Conservation (phyloP, 495 filamentous ascomycete species). For the Aspergillus sparsus region DNA sequence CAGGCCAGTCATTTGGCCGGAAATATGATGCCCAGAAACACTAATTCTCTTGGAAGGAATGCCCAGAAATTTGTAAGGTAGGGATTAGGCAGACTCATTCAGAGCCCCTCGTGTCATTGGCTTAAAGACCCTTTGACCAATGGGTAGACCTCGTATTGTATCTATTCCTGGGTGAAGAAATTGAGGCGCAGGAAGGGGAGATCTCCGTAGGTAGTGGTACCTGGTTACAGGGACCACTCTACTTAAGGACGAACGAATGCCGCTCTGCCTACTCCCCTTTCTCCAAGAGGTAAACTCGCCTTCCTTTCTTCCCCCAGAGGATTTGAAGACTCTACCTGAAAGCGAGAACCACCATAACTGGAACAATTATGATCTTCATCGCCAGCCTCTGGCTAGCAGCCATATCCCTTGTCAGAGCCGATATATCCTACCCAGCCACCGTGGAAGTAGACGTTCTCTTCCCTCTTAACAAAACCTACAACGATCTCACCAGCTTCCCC, state of each 20-base stretch:
- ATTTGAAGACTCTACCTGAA: no score
- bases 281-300: not conserved
- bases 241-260: not conserved
- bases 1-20: not conserved
- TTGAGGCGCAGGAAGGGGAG: no score
- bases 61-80: not conserved
- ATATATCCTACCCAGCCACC: constrained; percentile 2
- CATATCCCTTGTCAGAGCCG: not conserved
- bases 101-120: no score
- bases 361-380: not conserved
- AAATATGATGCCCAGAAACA: not conserved
- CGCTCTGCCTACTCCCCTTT: not conserved
- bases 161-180: no score
- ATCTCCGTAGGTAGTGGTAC: no score
- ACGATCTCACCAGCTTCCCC: not conserved
- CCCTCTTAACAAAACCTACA: not conserved
- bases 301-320: no score
- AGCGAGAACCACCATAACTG: no score
- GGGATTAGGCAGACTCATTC: not conserved
- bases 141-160: no score
- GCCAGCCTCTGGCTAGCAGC: not conserved
- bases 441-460: not conserved
- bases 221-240: no score
- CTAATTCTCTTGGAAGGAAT: constrained; percentile 1
- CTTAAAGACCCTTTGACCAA: no score